Base-by-base conservation (phyloP, 331 rosid species). In the Dryas integrifolia region DNA sequence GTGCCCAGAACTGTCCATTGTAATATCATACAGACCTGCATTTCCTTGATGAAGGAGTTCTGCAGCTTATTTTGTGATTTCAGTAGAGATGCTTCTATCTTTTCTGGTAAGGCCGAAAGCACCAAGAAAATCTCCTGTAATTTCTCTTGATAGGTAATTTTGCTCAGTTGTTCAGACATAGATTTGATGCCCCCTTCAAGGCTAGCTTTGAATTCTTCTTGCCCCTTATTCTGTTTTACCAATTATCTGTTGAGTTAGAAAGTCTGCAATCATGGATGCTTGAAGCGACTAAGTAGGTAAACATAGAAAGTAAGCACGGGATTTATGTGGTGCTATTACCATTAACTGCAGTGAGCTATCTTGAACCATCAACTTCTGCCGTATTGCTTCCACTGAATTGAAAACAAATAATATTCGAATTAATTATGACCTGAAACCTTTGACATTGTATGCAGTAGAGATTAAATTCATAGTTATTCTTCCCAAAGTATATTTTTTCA, bases 341-440 rank as follows among this genome's bases (percentile, higher is more conserved):
- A 85, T 67, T 72, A 79, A 71, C 82, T 92, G 93, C 80, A 92
- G 82, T 18, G 77, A 80, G 85, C 77, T 80, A 73, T 86, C 96
- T 57, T 85, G 96, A 83, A 78, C 86, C 74, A 58, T 72, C 88
- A 88, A 76, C 83, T 87, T 92, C 84, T 92, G 96, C 80, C 87
- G 88, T 45, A 86, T 70, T 77, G 73, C 77, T 61, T 88, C 96
- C 82, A 78, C 99, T 95, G 96, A 75, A 71, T 43, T 30, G 51
- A 60, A 58, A 65, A 79, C 69, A 47, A 12, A 12, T 9, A 74
- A 53, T 65, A 43, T 50, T 26, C 9, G 13, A 51, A 26, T 61
- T 67, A 60, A 65, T 18, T 41, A 49, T 10, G 57, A 77, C 18
- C 24, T 16, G 15, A n/a, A 45, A 9, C 1, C 16, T 35, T 52